Percentiles rank a stretch among this genome's conserved stretches.
These are phyloP conservation scores for Pyrrhoderma lamaoense DNA, from an alignment of 1,284 basidiomycete genomes.

Conservation along the genomic window DNA sequence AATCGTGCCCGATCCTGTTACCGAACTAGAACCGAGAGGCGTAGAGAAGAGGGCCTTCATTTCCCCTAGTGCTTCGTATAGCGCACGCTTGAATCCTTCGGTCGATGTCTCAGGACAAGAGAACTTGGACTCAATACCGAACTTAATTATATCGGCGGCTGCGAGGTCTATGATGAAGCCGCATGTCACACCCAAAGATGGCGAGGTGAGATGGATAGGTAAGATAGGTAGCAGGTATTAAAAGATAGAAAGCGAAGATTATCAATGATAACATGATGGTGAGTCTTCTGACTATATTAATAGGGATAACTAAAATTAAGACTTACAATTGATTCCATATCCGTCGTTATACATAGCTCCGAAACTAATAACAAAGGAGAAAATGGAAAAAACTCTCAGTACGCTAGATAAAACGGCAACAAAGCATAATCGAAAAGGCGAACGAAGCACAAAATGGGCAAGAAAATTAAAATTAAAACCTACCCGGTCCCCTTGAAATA, in stretches of 20 bases:
- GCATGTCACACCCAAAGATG: too few species aligned
- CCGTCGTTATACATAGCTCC: slow-evolving; percentile 76
- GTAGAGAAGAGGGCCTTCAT: slow-evolving; percentile 39
- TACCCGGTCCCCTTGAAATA: slow-evolving; percentile 88
- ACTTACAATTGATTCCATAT: slow-evolving; percentile 88
- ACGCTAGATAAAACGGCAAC: too few species aligned
- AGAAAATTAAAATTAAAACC: slow-evolving; percentile 27
- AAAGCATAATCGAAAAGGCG: slow-evolving; percentile 23
- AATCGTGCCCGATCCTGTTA: too few species aligned
- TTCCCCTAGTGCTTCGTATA: slow-evolving; percentile 65
- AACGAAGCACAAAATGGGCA: slow-evolving; percentile 9
- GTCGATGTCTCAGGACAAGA: slow-evolving; percentile 71
- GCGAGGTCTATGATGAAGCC: slow-evolving; percentile 85
- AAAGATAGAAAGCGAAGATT: too few species aligned
- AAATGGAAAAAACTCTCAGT: too few species aligned
- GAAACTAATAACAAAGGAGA: slow-evolving; percentile 57
- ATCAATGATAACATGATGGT: too few species aligned
- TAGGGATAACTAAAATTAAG: too few species aligned
- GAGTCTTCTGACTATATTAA: too few species aligned
- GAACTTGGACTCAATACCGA: slow-evolving; percentile 90
- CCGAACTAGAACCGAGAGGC: too few species aligned
- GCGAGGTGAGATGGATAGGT: too few species aligned
- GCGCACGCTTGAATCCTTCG: slow-evolving; percentile 54
- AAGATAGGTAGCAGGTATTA: too few species aligned
- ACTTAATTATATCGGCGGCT: slow-evolving; percentile 78